Conservation (phyloP, 1,139 yeast genomes). For the Scheffersomyces titani region DNA sequence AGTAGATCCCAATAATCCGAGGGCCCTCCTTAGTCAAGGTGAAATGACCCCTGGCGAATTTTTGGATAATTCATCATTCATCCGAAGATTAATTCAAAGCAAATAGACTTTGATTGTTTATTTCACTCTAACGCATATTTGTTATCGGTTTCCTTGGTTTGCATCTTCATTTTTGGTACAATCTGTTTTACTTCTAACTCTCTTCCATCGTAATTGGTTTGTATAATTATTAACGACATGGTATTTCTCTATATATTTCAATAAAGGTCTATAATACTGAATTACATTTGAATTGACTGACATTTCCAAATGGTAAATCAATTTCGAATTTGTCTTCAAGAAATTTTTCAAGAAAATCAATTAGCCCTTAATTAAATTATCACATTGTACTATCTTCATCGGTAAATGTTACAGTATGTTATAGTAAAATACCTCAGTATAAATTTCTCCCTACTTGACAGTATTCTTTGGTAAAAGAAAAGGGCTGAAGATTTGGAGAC, state of each 20-base stretch:
- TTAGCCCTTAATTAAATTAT: too few species aligned
- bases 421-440: too few species aligned
- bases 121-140: neutral
- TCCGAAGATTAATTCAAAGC: constrained; percentile 8
- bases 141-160: neutral
- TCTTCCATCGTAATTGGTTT: neutral
- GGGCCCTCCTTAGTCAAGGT: neutral
- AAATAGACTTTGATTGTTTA: constrained; percentile 1
- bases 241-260: neutral
- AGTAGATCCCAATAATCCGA: neutral
- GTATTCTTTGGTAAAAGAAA: neutral
- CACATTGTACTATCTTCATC: too few species aligned
- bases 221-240: neutral
- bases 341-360: too few species aligned
- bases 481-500: neutral
- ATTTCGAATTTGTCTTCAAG: too few species aligned
- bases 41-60: neutral
- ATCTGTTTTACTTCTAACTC: neutral
- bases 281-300: neutral
- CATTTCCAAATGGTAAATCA: too few species aligned
- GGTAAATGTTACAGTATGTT: too few species aligned
- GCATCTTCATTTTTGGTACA: neutral
- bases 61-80: constrained; percentile 8
- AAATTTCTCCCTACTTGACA: too few species aligned
- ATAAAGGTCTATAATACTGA: neutral